Evolutionary conservation across 805 yeast genomes (phyloP).

Genomic region (Wickerhamomyces hampshirensis): DNA sequence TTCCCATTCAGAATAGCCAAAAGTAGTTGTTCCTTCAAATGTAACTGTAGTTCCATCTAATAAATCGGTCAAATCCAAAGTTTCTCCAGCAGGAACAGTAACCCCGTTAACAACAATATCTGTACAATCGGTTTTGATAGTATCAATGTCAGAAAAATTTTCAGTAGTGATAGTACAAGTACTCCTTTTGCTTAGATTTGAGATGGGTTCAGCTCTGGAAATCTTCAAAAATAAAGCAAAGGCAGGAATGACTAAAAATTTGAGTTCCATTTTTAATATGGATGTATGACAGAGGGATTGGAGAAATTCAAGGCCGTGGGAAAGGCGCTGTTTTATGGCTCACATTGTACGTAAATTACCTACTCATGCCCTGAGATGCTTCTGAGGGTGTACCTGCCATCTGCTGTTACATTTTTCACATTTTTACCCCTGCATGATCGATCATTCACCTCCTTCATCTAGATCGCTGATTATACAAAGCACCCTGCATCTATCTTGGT

Average conservation of each 20-base stretch:
- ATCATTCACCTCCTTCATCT: too few relatives aligned
- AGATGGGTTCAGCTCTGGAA: not conserved
- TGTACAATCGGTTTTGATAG: slow-evolving; percentile 8
- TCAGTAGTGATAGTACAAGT: slow-evolving; percentile 3
- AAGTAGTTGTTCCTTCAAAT: slow-evolving; percentile 15
- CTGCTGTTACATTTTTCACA: too few relatives aligned
- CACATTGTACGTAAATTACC: too few relatives aligned
- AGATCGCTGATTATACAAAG: too few relatives aligned
- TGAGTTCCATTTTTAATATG: not conserved
- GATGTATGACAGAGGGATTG: too few relatives aligned
- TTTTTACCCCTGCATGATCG: too few relatives aligned
- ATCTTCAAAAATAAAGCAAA: too few relatives aligned
- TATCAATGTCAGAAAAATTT: not conserved
- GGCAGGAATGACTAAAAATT: not conserved
- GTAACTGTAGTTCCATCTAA: slow-evolving; percentile 13
- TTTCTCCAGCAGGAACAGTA: slow-evolving; percentile 17
- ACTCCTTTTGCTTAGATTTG: not conserved
- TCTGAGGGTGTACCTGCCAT: too few relatives aligned
- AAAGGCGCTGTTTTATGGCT: too few relatives aligned
- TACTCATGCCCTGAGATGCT: too few relatives aligned
- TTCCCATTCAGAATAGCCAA: slow-evolving; percentile 14
- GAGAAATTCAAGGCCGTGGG: too few relatives aligned
- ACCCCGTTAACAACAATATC: slow-evolving; percentile 8
- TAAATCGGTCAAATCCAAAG: slow-evolving; percentile 14
- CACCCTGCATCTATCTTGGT: too few relatives aligned